phyloP scores from a whole-genome alignment of 106 monocot genomes.

The Ottelia alismoides region DNA sequence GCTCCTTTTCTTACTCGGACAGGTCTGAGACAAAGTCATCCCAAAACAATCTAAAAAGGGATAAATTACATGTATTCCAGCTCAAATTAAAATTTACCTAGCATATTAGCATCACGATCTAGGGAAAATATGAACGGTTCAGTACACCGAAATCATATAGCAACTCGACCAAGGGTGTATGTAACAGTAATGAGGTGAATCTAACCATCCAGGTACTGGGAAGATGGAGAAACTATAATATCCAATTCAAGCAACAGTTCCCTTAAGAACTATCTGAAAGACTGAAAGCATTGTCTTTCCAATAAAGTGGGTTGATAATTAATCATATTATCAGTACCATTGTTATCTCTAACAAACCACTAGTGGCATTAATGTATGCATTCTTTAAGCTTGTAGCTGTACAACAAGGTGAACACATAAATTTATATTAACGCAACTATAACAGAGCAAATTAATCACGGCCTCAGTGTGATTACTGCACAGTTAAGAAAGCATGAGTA shows the following conservation, averaged over 20 bases:
- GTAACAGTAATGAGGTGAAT: background rate
- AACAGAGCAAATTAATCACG: background rate
- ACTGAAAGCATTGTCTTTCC: too few relatives aligned
- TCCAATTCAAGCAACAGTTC: too few relatives aligned
- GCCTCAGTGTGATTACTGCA: background rate
- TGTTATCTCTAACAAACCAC: too few relatives aligned
- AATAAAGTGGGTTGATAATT: too few relatives aligned
- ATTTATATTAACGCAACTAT: background rate
- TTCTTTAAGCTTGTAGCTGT: too few relatives aligned
- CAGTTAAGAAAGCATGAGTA: too few relatives aligned
- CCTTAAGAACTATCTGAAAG: too few relatives aligned
- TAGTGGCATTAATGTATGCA: too few relatives aligned
- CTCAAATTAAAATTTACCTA: background rate
- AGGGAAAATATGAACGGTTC: background rate
- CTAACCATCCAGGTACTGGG: background rate
- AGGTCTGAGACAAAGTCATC: constrained; percentile 30
- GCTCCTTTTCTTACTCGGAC: constrained; percentile 43
- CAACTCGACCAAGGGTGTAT: background rate
- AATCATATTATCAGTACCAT: too few relatives aligned
- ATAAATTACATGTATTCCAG: background rate
- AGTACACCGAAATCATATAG: background rate
- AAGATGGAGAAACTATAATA: too few relatives aligned
- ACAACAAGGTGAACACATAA: background rate
- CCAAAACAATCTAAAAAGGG: background rate
- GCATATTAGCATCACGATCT: background rate